These are phyloP conservation scores for Uromyces viciae-fabae DNA, from an alignment of 1,284 basidiomycete genomes.

Conservation along the genomic window DNA sequence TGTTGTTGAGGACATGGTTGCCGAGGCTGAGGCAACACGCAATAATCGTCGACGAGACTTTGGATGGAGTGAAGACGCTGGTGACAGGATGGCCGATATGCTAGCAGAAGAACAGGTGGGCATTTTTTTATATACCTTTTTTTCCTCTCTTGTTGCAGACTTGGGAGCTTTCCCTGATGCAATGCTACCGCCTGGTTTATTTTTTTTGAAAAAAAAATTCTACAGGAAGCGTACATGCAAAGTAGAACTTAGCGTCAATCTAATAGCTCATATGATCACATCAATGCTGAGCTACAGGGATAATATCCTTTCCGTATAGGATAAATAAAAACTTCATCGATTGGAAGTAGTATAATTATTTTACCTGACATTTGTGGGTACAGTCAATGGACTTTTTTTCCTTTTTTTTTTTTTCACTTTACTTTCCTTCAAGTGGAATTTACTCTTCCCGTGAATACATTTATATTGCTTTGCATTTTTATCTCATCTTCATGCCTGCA, in stretches of 20 bases:
- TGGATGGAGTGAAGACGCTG: slow-evolving; percentile 58
- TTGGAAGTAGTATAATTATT: too few relatives aligned
- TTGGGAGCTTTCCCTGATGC: too few relatives aligned
- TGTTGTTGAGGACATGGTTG: slow-evolving; percentile 49
- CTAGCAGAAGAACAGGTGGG: slow-evolving; percentile 51
- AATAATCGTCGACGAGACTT: slow-evolving; percentile 54
- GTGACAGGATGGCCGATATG: slow-evolving; percentile 52
- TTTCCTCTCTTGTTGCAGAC: neutral
- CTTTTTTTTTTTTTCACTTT: neutral
- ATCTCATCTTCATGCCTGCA: too few relatives aligned
- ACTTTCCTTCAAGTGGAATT: neutral
- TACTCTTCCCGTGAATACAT: too few relatives aligned
- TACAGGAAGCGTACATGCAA: neutral
- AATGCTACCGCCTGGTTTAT: too few relatives aligned
- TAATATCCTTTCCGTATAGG: too few relatives aligned
- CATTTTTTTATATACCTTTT: neutral
- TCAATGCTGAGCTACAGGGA: too few relatives aligned
- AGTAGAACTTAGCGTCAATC: neutral
- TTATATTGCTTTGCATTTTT: too few relatives aligned
- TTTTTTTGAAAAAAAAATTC: too few relatives aligned
- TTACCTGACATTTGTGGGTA: too few relatives aligned
- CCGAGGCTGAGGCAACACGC: slow-evolving; percentile 48
- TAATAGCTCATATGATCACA: neutral
- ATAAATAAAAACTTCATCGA: too few relatives aligned
- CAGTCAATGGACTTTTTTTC: neutral